A percentile compares a stretch with the other conserved stretches of the same genome.
Conservation (phyloP, 1,284 basidiomycete species). For the Singerocomus rubriflavus region DNA sequence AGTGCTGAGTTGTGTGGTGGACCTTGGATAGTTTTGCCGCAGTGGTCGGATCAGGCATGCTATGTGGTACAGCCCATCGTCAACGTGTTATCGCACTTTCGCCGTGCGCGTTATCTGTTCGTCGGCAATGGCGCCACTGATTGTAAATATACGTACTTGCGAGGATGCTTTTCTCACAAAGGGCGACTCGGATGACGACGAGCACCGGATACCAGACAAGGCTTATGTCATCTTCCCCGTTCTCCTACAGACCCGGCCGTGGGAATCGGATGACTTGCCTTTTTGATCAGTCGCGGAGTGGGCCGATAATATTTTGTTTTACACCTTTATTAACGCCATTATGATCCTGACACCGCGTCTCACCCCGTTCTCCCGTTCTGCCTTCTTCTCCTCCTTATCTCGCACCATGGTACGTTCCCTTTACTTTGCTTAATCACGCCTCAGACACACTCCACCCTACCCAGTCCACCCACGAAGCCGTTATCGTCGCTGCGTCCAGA, state of each 20-base stretch:
- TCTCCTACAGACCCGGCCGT: neutral
- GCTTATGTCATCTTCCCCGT: no score
- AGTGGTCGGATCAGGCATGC: slow-evolving; percentile 7
- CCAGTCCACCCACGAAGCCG: slow-evolving; percentile 68
- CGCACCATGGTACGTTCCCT: slow-evolving; percentile 45
- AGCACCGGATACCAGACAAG: no score
- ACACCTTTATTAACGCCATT: slow-evolving; percentile 12
- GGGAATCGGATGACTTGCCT: slow-evolving; percentile 1
- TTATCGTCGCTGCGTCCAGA: slow-evolving; percentile 92
- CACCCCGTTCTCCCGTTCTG: slow-evolving; percentile 34
- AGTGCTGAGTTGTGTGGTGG: slow-evolving; percentile 61
- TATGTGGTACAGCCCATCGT: neutral
- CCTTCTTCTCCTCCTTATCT: slow-evolving; percentile 31
- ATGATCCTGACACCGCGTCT: slow-evolving; percentile 38
- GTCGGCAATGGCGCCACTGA: neutral
- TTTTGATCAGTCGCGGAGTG: slow-evolving; percentile 22
- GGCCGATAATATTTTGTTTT: slow-evolving; percentile 19
- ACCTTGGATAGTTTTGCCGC: slow-evolving; percentile 30
- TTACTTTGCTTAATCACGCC: neutral
- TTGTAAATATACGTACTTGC: no score
- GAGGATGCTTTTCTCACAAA: no score
- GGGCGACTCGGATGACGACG: no score
- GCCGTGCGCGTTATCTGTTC: neutral
- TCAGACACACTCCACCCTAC: slow-evolving; percentile 7
- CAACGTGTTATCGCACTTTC: neutral